phyloP scores from a whole-genome alignment of 768 basidiomycete genomes.

The Leccinum olivaceopallidum region DNA sequence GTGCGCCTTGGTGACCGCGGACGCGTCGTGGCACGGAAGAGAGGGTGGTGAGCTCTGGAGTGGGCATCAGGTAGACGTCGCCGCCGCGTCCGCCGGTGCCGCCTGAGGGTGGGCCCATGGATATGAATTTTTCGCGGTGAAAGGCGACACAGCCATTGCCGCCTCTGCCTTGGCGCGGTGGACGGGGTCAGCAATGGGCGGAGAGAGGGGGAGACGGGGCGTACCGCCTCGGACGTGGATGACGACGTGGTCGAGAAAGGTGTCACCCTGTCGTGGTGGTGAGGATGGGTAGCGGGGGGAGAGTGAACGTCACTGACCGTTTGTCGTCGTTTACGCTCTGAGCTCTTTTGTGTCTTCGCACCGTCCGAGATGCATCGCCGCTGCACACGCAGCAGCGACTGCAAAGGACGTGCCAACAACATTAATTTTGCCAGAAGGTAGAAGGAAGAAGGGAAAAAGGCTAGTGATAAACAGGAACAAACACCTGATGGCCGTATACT shows the following conservation, averaged over 20 bases:
- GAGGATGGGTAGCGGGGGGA: background rate
- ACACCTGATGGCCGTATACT: background rate
- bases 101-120: constrained; percentile 88
- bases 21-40: constrained; percentile 68
- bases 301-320: constrained; percentile 43
- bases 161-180: constrained; percentile 61
- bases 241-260: constrained; percentile 80
- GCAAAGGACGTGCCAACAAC: background rate
- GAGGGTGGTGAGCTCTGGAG: constrained; percentile 75
- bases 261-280: constrained; percentile 54
- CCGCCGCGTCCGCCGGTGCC: constrained; percentile 92
- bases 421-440: background rate
- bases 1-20: constrained; percentile 61
- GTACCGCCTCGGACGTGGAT: constrained; percentile 77
- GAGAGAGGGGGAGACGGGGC: constrained; percentile 13
- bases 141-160: constrained; percentile 94
- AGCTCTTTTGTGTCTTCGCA: constrained; percentile 42
- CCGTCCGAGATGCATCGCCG: background rate
- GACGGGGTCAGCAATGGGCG: background rate
- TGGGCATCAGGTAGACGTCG: constrained; percentile 82
- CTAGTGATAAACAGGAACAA: constrained; percentile 12
- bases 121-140: constrained; percentile 83
- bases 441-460: background rate
- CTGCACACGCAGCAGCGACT: background rate
- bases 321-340: constrained; percentile 78